These are phyloP conservation scores for Nitzschia sp. DNA, from an alignment of 108 stramenopile genomes.

Conservation along the genomic window DNA sequence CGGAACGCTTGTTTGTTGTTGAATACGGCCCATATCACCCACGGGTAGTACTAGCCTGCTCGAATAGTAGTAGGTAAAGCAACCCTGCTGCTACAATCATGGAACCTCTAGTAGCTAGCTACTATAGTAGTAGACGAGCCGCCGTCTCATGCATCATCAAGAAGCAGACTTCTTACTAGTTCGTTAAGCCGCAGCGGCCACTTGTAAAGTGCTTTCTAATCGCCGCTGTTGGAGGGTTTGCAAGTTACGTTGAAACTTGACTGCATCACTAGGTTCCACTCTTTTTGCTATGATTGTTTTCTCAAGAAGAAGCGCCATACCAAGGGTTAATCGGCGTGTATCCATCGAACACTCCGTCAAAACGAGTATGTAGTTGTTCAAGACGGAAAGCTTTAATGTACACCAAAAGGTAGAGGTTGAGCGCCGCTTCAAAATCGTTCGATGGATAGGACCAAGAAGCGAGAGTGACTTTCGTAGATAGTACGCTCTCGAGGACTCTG, in stretches of 20 bases:
- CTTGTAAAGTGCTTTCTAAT: neutral
- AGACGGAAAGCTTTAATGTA: conserved; percentile 3
- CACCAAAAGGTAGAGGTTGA: neutral
- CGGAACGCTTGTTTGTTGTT: too few relatives aligned
- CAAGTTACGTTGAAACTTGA: conserved; percentile 1
- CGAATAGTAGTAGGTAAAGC: too few relatives aligned
- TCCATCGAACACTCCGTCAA: neutral
- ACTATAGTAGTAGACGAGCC: too few relatives aligned
- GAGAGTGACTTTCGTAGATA: neutral
- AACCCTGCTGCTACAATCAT: too few relatives aligned
- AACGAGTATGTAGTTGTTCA: conserved; percentile 4
- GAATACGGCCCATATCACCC: too few relatives aligned
- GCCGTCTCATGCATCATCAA: too few relatives aligned
- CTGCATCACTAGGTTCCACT: neutral
- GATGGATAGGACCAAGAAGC: conserved; percentile 2
- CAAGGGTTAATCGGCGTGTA: neutral
- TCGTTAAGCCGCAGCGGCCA: neutral
- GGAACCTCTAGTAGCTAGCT: too few relatives aligned
- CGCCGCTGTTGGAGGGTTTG: neutral
- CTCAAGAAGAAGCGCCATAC: neutral
- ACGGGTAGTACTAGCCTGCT: too few relatives aligned
- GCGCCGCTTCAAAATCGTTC: conserved; percentile 6
- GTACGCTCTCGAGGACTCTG: conserved; percentile 1
- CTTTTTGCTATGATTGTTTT: neutral
- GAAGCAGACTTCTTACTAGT: too few relatives aligned